Base-by-base conservation (phyloP, 1,284 basidiomycete genomes). In the Leccinum pachyderme region DNA sequence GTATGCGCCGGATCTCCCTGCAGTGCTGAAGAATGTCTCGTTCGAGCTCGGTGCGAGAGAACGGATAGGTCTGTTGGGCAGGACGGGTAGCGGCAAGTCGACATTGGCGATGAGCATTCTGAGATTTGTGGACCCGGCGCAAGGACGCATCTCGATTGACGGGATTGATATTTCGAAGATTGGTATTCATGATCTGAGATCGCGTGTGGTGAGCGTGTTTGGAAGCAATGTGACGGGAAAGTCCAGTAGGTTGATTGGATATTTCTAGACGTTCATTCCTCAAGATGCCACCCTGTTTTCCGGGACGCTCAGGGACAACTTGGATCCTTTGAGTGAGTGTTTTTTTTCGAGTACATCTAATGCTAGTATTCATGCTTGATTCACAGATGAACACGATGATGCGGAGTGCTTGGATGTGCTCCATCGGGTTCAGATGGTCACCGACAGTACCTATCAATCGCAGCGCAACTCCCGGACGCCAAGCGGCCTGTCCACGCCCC, bases 111-210 rank as follows among this genome's bases (percentile, higher is more conserved):
- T 91, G 84, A 87, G 86, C 58, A 75, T 98, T 25, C 72, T 98
- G 59, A 84, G 95, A 57, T 97, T 98, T 64, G 88, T 87, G 63
- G 95, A 98, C 64, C 93, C 94, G 0, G 77, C 81, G 2, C 74
- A 75, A 9, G 95, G 95, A 0, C 81, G 77, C 47, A 95, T 98
- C 58, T 52, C 88, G 51, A 85, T 97, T 43, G 93, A 95, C 61
- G 93, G 93, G 1, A 86, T 97, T 61, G 93, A 97, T 69, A 92
- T 97, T 55, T 86, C 89, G 0, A 85, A 76, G 5, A 95, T 98
- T 59, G 94, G 94, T 1, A 75, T 96, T 24, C 81, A 92, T 66
- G 93, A 95, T 70, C 69, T 97, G 53, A 81, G 93, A 32, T 86
- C 86, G 15, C 78, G 87, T 50, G 68, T 93, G 64, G 86, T 86